Conservation (phyloP, 2,329 filamentous ascomycete genomes). For the Colletotrichum noveboracense region DNA sequence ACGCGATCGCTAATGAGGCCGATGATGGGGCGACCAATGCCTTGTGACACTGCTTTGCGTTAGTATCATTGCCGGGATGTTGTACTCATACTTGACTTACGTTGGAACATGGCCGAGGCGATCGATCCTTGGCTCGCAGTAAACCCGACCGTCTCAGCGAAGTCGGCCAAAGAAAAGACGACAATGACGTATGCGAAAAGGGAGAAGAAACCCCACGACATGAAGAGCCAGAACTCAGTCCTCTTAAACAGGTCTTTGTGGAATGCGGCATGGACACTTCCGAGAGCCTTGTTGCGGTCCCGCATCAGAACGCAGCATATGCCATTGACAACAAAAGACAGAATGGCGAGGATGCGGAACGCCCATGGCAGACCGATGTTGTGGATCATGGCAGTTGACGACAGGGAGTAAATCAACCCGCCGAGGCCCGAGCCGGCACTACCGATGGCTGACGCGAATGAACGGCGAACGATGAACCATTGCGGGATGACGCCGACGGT, state of each 20-base stretch:
- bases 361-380: conserved; percentile 70
- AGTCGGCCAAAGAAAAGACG: conserved; percentile 79
- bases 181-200: conserved; percentile 78
- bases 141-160: conserved; percentile 72
- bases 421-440: conserved; percentile 77
- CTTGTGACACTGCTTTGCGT: conserved; percentile 54
- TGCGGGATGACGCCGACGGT: conserved; percentile 72
- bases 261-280: conserved; percentile 70
- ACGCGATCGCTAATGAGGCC: conserved; percentile 74
- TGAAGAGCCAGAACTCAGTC: conserved; percentile 66
- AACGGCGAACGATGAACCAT: conserved; percentile 74
- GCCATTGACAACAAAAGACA: conserved; percentile 68
- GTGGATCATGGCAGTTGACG: conserved; percentile 71
- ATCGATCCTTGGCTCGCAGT: conserved; percentile 70
- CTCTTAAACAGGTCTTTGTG: conserved; percentile 66
- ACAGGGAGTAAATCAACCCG: conserved; percentile 73
- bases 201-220: conserved; percentile 73
- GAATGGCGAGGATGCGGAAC: conserved; percentile 68
- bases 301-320: conserved; percentile 67
- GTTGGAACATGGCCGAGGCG: conserved; percentile 75
- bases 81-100: conserved; percentile 43
- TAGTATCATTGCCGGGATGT: background rate
- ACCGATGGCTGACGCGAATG: conserved; percentile 71
- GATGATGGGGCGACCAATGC: conserved; percentile 72
- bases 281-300: conserved; percentile 75